A percentile compares a stretch with the other conserved stretches of the same genome.
Evolutionary conservation across 768 basidiomycete genomes (phyloP).

Genomic region (Termitomyces sp.): DNA sequence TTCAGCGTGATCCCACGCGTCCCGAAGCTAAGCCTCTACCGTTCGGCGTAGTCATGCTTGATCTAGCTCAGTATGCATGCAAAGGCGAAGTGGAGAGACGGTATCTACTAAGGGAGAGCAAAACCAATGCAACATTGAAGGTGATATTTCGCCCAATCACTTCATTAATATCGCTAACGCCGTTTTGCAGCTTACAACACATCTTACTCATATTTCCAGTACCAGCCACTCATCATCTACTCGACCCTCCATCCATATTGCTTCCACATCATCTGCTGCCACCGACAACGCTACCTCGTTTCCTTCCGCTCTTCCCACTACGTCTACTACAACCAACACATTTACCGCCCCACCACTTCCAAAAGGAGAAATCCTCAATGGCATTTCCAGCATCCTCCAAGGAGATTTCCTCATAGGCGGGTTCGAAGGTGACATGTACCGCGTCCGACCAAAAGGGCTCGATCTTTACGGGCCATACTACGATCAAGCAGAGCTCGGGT

Average conservation of each 20-base stretch:
- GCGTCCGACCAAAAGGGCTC: slow-evolving; percentile 43
- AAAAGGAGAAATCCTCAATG: slow-evolving; percentile 67
- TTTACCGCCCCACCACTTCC: slow-evolving; percentile 66
- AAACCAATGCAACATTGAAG: slow-evolving; percentile 76
- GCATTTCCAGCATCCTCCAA: slow-evolving; percentile 52
- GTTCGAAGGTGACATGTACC: slow-evolving; percentile 44
- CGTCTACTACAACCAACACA: slow-evolving; percentile 9
- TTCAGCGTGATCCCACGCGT: slow-evolving; percentile 56
- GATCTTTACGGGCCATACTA: slow-evolving; percentile 38
- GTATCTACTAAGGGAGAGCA: slow-evolving; percentile 66
- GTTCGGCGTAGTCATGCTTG: slow-evolving; percentile 60
- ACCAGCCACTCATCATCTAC: slow-evolving; percentile 9
- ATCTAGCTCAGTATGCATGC: slow-evolving; percentile 70
- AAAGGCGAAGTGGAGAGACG: slow-evolving; percentile 54
- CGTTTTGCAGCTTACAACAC: slow-evolving; percentile 46
- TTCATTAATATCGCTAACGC: neutral
- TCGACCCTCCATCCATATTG: neutral
- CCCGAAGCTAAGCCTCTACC: slow-evolving; percentile 28
- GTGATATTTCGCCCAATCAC: slow-evolving; percentile 25
- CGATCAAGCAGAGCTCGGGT: slow-evolving; percentile 30
- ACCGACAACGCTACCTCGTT: neutral
- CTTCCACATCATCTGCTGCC: neutral
- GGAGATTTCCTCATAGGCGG: slow-evolving; percentile 9
- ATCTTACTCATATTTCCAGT: slow-evolving; percentile 28
- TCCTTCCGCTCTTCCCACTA: neutral